Evolutionary conservation across 139 green algal species (phyloP), one percentile per base, ranked within the genome.

Genomic region (Astrephomene gubernaculifera): DNA sequence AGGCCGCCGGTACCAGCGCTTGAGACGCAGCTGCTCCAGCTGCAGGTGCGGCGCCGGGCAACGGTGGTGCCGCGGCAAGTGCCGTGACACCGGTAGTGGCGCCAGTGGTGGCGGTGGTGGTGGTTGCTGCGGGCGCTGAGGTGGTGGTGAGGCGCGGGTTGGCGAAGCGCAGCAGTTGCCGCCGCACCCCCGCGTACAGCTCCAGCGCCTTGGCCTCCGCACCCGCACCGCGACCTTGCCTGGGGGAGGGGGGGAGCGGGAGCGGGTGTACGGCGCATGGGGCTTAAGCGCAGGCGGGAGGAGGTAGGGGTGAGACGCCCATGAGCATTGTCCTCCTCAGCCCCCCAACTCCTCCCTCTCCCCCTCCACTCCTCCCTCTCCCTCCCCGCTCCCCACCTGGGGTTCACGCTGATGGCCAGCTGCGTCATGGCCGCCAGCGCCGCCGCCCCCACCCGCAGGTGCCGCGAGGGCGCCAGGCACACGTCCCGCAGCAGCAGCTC

Each of bases 201-300:
- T 83, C 76, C 39, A 83, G 76, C 21, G 76, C 60, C 43, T 83
- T 83, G 27, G 57, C 52, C 38, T 83, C 76, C 1, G 76, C 76
- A 29, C 41, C 41, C 1, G 76, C 76, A 39, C 76, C 76, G 39
- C 76, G 60, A 41, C 76, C 76, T 14, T 83, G 76, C 76, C 76
- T 83, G 74, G 8, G 19, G 19, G 57, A 7, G 21, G 7, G 22
- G 17, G 57, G 57, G 21, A 67, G 57, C 57, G 22, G 57, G 19
- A 17, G 49, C 14, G 17, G 17, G 49, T 12, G 49, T 57, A 57
- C 49, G 49, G 49, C 12, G 12, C 49, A 12, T 25, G 49, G 14
- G 49, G 49, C 17, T 12, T 57, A 67, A 10, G 19, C 10, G 22
- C 60, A 67, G 60, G n/a, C n/a, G n/a, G n/a, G n/a, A n/a, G n/a